Evolutionary conservation across 1,284 basidiomycete genomes (phyloP).

Genomic region (Leccinum solheimii): DNA sequence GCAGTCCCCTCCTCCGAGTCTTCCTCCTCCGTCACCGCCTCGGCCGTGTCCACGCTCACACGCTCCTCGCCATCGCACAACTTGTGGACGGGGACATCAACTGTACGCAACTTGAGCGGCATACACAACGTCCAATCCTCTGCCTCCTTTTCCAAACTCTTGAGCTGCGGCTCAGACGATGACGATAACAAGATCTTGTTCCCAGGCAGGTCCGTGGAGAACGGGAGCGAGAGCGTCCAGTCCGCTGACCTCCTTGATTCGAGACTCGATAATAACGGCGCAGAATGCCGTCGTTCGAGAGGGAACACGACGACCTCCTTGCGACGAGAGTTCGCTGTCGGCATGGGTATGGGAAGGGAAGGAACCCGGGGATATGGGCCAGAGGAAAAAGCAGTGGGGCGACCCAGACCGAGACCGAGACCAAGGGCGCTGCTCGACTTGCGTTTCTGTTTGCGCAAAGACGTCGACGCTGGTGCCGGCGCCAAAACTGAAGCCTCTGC

Average conservation of each 20-base stretch:
- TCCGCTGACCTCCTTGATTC: conserved; percentile 10
- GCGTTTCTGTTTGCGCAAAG: conserved; percentile 26
- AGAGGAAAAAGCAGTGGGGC: not conserved
- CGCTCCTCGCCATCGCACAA: conserved; percentile 11
- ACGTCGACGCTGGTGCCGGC: not conserved
- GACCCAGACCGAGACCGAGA: not conserved
- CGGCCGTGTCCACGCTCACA: not conserved
- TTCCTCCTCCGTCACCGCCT: not conserved
- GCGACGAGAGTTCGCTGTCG: not conserved
- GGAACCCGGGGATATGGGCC: not conserved
- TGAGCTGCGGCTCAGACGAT: not conserved
- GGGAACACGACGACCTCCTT: conserved; percentile 27
- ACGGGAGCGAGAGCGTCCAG: conserved; percentile 35
- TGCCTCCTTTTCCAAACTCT: not conserved
- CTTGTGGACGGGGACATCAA: not conserved
- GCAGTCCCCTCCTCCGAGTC: not conserved
- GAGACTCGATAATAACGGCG: conserved; percentile 26
- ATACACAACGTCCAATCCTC: conserved; percentile 38
- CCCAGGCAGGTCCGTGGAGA: conserved; percentile 31
- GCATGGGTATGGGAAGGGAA: not conserved
- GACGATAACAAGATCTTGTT: conserved; percentile 22
- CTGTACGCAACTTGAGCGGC: conserved; percentile 24
- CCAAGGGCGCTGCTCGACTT: conserved; percentile 27
- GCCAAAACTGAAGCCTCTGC: not conserved
- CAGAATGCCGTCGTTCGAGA: conserved; percentile 34